A percentile compares a stretch with the other conserved stretches of the same genome.
These are phyloP conservation scores for Yamadazyma mexicana DNA, from an alignment of 1,139 yeast genomes.

Conservation along the genomic window DNA sequence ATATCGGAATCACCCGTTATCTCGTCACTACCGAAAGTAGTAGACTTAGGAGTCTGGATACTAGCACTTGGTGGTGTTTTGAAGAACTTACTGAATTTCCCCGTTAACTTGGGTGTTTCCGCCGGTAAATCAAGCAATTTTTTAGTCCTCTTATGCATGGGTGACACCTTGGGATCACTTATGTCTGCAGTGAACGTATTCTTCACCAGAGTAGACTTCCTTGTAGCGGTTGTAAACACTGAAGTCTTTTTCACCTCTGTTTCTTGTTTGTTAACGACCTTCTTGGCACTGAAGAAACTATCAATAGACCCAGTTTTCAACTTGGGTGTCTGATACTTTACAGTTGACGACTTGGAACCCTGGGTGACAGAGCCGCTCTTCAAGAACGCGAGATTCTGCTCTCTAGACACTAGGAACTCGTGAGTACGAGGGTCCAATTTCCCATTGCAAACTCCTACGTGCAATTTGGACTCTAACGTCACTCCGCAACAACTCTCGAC, in stretches of 20 bases:
- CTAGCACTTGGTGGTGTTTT: conserved; percentile 4
- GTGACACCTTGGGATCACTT: conserved; percentile 18
- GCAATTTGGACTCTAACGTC: conserved; percentile 46
- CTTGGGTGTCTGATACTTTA: not conserved
- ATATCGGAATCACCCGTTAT: conserved; percentile 37
- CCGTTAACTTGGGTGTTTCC: conserved; percentile 9
- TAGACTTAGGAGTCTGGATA: conserved; percentile 11
- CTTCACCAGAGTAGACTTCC: not conserved
- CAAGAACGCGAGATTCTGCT: conserved; percentile 29
- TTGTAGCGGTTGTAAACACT: not conserved
- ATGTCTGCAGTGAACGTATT: not conserved
- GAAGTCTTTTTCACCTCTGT: not conserved
- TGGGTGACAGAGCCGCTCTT: conserved; percentile 26
- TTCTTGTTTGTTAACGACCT: conserved; percentile 2
- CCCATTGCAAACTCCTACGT: conserved; percentile 62
- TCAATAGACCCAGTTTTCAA: conserved; percentile 14
- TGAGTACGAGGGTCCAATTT: conserved; percentile 65
- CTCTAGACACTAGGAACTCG: conserved; percentile 45
- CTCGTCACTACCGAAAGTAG: conserved; percentile 18
- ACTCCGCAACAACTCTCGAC: conserved; percentile 67
- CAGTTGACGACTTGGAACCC: not conserved
- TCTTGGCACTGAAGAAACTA: conserved; percentile 14
- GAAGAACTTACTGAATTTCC: conserved; percentile 18
- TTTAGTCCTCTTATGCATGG: conserved; percentile 27
- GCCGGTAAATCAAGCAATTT: conserved; percentile 13